Evolutionary conservation across 305 asterid species (phyloP).

Genomic region (Fraxinus baroniana): DNA sequence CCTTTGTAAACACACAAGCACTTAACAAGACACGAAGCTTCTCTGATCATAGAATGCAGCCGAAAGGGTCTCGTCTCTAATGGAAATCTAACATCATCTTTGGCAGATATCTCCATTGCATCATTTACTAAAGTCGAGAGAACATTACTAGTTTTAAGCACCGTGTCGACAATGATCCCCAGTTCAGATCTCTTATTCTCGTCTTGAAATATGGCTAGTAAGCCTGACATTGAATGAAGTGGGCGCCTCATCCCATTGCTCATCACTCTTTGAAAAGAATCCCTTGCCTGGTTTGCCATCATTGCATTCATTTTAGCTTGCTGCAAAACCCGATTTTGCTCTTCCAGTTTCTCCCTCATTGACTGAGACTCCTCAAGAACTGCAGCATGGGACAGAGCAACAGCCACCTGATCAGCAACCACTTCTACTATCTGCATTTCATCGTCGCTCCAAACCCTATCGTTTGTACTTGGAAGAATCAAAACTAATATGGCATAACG

Average conservation of each 20-base stretch:
- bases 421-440: conserved; percentile 86
- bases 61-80: conserved; percentile 65
- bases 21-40: conserved; percentile 77
- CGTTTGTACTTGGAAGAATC: conserved; percentile 66
- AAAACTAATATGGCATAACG: conserved; percentile 87
- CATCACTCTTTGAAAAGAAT: conserved; percentile 82
- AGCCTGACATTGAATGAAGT: conserved; percentile 85
- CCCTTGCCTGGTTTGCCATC: conserved; percentile 84
- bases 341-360: conserved; percentile 77
- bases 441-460: conserved; percentile 60
- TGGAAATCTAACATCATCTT: conserved; percentile 64
- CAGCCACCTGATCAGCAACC: conserved; percentile 96
- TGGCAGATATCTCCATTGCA: conserved; percentile 71
- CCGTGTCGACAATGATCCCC: conserved; percentile 63
- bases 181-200: conserved; percentile 61
- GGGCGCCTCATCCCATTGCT: conserved; percentile 89
- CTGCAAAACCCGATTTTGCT: conserved; percentile 75
- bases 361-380: conserved; percentile 88
- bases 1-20: conserved; percentile 71
- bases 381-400: conserved; percentile 95
- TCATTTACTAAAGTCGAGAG: conserved; percentile 72
- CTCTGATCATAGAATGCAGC: conserved; percentile 69
- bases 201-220: conserved; percentile 74
- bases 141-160: conserved; percentile 76
- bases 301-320: conserved; percentile 81